Conservation (phyloP, 225 moss, liverwort and hornwort species). For the Pleurozium schreberi region DNA sequence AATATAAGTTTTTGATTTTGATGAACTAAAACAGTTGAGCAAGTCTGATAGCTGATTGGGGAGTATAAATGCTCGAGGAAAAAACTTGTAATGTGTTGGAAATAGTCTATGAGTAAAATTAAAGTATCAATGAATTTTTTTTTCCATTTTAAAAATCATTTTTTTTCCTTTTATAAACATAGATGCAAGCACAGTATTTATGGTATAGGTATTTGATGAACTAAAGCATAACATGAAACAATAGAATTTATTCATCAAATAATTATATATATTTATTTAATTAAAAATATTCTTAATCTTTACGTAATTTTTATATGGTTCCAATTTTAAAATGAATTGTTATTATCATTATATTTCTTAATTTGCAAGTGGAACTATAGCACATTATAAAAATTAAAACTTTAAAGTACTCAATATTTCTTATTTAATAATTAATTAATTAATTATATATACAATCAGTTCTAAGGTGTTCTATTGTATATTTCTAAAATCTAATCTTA, state of each 20-base stretch:
- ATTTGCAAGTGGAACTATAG: rapidly evolving
- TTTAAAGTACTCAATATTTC: rapidly evolving
- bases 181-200: no score
- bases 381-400: background rate
- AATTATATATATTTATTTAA: background rate
- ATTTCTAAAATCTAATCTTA: rapidly evolving
- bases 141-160: background rate
- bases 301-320: background rate
- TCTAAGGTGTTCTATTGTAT: rapidly evolving
- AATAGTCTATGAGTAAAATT: slow-evolving; percentile 32
- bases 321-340: rapidly evolving
- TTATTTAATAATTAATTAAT: no score
- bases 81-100: slow-evolving; percentile 82
- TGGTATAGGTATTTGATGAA: no score
- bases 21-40: slow-evolving; percentile 42
- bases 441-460: no score
- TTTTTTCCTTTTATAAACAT: no score
- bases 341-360: no score
- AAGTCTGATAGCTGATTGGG: slow-evolving; percentile 65
- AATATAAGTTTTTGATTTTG: slow-evolving; percentile 74
- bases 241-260: background rate
- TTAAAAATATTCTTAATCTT: rapidly evolving
- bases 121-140: background rate
- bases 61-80: slow-evolving; percentile 66
- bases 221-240: background rate